A percentile compares a stretch with the other conserved stretches of the same genome.
phyloP scores from a whole-genome alignment of 2,329 filamentous ascomycete genomes.

The Beauveria varroae region DNA sequence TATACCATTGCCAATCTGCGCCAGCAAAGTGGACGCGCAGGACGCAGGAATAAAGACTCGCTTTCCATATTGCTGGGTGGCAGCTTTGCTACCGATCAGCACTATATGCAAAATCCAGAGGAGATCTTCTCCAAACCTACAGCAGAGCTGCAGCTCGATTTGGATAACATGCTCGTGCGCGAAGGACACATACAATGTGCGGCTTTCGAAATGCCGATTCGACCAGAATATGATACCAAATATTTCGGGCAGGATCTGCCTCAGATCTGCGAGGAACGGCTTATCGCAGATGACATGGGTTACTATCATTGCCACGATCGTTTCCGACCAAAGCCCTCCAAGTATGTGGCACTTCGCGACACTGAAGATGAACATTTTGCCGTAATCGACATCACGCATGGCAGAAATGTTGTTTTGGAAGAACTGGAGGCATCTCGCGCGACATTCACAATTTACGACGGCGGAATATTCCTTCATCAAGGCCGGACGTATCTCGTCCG shows the following conservation, averaged over 20 bases:
- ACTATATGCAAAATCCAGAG: constrained; percentile 94
- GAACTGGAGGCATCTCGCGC: constrained; percentile 95
- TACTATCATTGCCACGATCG: constrained; percentile 88
- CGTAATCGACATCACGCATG: constrained; percentile 79
- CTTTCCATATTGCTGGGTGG: constrained; percentile 86
- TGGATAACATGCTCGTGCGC: constrained; percentile 83
- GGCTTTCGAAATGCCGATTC: constrained; percentile 88
- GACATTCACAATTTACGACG: constrained; percentile 93
- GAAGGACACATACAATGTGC: constrained; percentile 96
- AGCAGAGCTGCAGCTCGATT: constrained; percentile 78
- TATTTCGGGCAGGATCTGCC: constrained; percentile 75
- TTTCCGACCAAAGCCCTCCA: constrained; percentile 78
- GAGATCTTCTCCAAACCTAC: constrained; percentile 92
- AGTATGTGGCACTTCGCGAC: constrained; percentile 80
- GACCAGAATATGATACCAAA: constrained; percentile 60
- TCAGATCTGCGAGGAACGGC: constrained; percentile 63
- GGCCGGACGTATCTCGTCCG: constrained; percentile 88
- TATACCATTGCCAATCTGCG: constrained; percentile 92
- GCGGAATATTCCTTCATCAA: constrained; percentile 94
- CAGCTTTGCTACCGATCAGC: constrained; percentile 82
- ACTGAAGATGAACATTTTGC: constrained; percentile 88
- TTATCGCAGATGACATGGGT: constrained; percentile 66
- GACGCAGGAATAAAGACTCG: constrained; percentile 86
- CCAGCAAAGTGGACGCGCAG: constrained; percentile 90
- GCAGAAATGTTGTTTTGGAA: constrained; percentile 78